Base-by-base conservation (phyloP, 768 basidiomycete genomes). In the Nidula microcarpa region DNA sequence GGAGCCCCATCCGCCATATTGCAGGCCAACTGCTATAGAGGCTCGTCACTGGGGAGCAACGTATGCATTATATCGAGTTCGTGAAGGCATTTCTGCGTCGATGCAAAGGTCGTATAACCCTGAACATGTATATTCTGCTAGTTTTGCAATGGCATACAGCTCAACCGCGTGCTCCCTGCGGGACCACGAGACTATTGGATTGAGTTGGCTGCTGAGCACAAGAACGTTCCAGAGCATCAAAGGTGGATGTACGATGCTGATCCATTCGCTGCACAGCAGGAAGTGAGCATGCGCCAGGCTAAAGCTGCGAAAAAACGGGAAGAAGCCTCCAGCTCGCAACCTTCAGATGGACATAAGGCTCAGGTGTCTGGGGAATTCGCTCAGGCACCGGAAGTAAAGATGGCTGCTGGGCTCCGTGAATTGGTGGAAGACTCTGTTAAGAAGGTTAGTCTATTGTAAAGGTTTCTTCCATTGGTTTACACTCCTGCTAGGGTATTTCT, bases 1-100 rank as follows among this genome's bases (percentile, higher is more conserved):
- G 57, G 83, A 84, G 55, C 87, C 93, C 5, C 81, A 87, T 62
- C 88, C 90, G 1, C 79, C 86, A 5, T 81, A 89, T 58, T 70
- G 79, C 44, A 75, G 82, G 55, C 75, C 81, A 2, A 85, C 85
- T n/a, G 78, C 85, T 6, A 64, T 86, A 18, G 91, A 96, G 69
- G 93, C 94, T 32, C 88, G 86, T 51, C 94, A 97, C 64, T 94
- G 90, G 86, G 93, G 87, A 37, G 93, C 93, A 13, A 88, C 87
- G 3, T 93, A 90, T 60, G 89, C 90, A 39, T 70, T 96, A 50
- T 90, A 94, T 68, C 85, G 93, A 60, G 92, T 94, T 70, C 71
- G 87, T 85, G 48, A 51, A 49, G 52, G 30, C 53, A 37, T 57
- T 41, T 50, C 50, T 57, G 43, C 47, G 37, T 60, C 47, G 33